Conservation (phyloP, 345 rosid genomes). For the Crucihimalaya himalaica region DNA sequence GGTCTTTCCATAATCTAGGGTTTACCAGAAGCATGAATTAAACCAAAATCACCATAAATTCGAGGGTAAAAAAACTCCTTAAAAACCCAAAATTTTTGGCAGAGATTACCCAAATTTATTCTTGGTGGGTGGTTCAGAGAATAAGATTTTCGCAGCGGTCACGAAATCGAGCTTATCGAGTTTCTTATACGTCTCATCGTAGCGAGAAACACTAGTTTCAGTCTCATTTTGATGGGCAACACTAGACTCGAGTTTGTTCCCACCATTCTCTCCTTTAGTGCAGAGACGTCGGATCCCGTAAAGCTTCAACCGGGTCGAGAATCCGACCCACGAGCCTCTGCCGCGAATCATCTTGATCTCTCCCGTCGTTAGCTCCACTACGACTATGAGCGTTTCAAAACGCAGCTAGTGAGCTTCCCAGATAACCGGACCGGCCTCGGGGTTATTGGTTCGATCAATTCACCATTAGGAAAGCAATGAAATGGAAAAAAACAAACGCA, state of each 20-base stretch:
- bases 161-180: constrained; percentile 77
- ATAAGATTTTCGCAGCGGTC: constrained; percentile 77
- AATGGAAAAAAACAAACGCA: too few relatives aligned
- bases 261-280: constrained; percentile 31
- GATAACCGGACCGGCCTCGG: too few relatives aligned
- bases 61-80: neutral
- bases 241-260: constrained; percentile 43
- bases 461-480: too few relatives aligned
- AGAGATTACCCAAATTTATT: constrained; percentile 74
- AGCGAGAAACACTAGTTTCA: constrained; percentile 49
- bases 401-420: too few relatives aligned
- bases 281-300: constrained; percentile 38
- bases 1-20: constrained; percentile 14
- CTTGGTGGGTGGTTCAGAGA: constrained; percentile 61
- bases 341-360: constrained; percentile 49
- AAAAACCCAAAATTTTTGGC: neutral
- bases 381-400: constrained; percentile 7
- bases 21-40: neutral
- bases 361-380: constrained; percentile 27
- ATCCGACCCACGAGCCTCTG: constrained; percentile 41
- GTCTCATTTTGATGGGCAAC: constrained; percentile 49
- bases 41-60: too few relatives aligned
- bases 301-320: constrained; percentile 35
- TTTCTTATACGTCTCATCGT: constrained; percentile 59
- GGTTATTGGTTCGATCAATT: too few relatives aligned